phyloP scores from a whole-genome alignment of 2,329 filamentous ascomycete genomes.

The Exserohilum rostratum region DNA sequence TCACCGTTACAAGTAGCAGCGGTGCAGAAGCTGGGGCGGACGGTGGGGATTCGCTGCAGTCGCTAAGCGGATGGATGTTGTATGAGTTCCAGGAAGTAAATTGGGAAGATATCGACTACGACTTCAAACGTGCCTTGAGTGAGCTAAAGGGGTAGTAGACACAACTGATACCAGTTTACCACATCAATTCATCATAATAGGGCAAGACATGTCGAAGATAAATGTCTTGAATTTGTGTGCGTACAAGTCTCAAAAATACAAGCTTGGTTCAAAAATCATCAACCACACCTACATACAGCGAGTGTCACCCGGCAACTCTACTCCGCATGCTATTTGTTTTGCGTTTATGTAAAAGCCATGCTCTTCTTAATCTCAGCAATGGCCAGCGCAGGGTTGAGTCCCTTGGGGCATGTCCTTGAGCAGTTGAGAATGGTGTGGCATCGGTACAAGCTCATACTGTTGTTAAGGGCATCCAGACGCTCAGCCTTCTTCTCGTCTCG shows the following conservation, averaged over 20 bases:
- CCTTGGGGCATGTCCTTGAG: conserved; percentile 97
- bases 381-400: conserved; percentile 90
- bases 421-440: conserved; percentile 99
- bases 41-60: conserved; percentile 14
- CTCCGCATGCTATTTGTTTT: not conserved
- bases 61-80: conserved; percentile 21
- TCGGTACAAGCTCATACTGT: conserved; percentile 98
- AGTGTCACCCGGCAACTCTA: not conserved
- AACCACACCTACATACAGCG: conserved; percentile 15
- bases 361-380: conserved; percentile 99
- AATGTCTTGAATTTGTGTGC: conserved; percentile 12
- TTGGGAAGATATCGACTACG: not conserved
- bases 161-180: not conserved
- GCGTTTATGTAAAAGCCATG: conserved; percentile 67
- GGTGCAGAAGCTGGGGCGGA: not conserved
- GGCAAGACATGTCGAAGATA: not conserved
- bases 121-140: too few species aligned
- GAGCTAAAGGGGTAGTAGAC: not conserved
- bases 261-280: conserved; percentile 7
- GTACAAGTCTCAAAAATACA: conserved; percentile 17
- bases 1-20: conserved; percentile 10
- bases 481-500: conserved; percentile 88
- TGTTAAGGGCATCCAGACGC: conserved; percentile 91
- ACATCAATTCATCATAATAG: too few species aligned
- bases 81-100: conserved; percentile 4